These are phyloP conservation scores for Trifolium dubium DNA, from an alignment of 306 rosid genomes.

Conservation along the genomic window DNA sequence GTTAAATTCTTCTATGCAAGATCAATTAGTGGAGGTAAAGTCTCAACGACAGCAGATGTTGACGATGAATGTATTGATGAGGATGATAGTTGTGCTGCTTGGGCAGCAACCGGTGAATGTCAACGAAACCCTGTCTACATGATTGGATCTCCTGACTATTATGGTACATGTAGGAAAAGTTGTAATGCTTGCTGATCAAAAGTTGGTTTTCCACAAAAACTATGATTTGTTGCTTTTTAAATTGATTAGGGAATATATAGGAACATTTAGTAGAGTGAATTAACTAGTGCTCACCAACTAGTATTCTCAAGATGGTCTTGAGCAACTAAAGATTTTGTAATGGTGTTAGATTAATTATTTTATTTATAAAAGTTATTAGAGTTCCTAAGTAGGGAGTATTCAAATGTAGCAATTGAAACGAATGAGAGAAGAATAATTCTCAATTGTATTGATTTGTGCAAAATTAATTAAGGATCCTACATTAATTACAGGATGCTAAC, in stretches of 20 bases:
- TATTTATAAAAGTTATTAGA: too few species aligned
- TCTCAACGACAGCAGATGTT: constrained; percentile 41
- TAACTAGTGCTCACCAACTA: neutral
- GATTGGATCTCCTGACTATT: constrained; percentile 90
- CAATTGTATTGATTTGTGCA: too few species aligned
- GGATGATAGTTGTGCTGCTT: constrained; percentile 60
- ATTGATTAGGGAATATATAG: neutral
- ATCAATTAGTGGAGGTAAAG: constrained; percentile 42
- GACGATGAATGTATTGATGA: constrained; percentile 68
- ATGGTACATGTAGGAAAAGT: constrained; percentile 90
- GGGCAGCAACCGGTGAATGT: constrained; percentile 90
- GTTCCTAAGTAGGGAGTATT: too few species aligned
- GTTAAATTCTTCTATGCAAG: constrained; percentile 60
- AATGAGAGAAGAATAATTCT: too few species aligned
- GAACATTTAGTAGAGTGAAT: neutral
- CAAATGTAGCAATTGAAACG: too few species aligned
- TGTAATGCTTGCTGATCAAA: constrained; percentile 68
- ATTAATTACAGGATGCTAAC: too few species aligned
- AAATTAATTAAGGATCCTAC: too few species aligned
- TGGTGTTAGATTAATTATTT: too few species aligned
- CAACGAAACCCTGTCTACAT: constrained; percentile 76
- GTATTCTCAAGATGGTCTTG: neutral
- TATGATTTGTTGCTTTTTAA: neutral
- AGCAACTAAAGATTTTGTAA: neutral
- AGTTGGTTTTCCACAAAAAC: neutral